phyloP scores from a whole-genome alignment of 1,284 basidiomycete species.

The Cystobasidium pallidum region DNA sequence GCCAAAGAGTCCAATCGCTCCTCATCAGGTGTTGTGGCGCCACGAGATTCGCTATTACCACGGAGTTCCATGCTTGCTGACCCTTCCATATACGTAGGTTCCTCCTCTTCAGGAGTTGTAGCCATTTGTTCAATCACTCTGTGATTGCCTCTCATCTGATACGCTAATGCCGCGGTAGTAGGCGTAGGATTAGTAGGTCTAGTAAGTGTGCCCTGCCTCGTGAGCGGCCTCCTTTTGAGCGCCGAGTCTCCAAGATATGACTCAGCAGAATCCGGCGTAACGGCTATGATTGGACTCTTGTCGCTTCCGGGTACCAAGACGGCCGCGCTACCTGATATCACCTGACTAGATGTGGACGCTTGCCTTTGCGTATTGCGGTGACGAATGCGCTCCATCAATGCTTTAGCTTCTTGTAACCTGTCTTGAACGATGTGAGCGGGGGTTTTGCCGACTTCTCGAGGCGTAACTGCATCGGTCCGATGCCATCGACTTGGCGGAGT shows the following conservation, averaged over 20 bases:
- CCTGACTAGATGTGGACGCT: background rate
- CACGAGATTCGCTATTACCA: background rate
- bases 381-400: conserved; percentile 36
- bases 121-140: background rate
- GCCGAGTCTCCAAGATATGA: conserved; percentile 14
- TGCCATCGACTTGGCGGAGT: conserved; percentile 1
- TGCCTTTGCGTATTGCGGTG: conserved; percentile 16
- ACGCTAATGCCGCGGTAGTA: conserved; percentile 21
- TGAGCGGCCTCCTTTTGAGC: background rate
- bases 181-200: conserved; percentile 40
- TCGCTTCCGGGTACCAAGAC: background rate
- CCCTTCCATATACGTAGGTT: background rate
- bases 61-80: background rate
- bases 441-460: conserved; percentile 13
- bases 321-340: background rate
- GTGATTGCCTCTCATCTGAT: conserved; percentile 2
- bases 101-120: conserved; percentile 28
- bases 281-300: background rate
- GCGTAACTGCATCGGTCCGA: background rate
- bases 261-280: conserved; percentile 10
- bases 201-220: background rate
- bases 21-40: conserved; percentile 25
- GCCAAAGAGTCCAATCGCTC: conserved; percentile 29
- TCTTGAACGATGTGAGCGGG: conserved; percentile 29
- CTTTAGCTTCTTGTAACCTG: conserved; percentile 32